Conservation (phyloP, 2,329 filamentous ascomycete genomes). For the Fusarium subtropicale region DNA sequence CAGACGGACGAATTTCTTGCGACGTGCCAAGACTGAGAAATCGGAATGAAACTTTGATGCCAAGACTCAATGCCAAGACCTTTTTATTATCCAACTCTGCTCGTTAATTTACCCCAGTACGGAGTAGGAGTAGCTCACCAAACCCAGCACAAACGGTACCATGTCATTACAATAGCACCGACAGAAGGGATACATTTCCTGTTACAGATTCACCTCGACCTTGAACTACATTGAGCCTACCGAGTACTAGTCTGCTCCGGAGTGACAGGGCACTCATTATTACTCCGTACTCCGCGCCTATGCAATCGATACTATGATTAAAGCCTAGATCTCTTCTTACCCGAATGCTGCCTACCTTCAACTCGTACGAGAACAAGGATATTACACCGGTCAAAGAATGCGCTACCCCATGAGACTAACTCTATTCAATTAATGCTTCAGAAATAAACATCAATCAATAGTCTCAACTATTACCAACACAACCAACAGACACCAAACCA, state of each 20-base stretch:
- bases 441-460: conserved; percentile 16
- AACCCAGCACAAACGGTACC: not conserved
- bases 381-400: not conserved
- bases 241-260: not conserved
- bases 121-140: not conserved
- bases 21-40: conserved; percentile 35
- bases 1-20: conserved; percentile 25
- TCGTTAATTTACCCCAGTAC: conserved; percentile 3
- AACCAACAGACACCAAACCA: conserved; percentile 6
- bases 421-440: conserved; percentile 16
- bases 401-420: conserved; percentile 17
- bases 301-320: not conserved
- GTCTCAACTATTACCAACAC: conserved; percentile 1
- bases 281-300: not conserved
- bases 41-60: conserved; percentile 28
- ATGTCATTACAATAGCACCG: not conserved
- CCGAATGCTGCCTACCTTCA: not conserved
- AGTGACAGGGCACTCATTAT: not conserved
- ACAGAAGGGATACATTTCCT: not conserved
- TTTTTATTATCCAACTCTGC: conserved; percentile 5
- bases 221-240: not conserved
- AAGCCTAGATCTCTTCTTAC: conserved; percentile 1
- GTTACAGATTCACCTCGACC: not conserved
- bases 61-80: conserved; percentile 33
- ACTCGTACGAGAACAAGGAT: conserved; percentile 15